Conservation (phyloP, 805 yeast genomes). For the Geotrichum ghanense region DNA sequence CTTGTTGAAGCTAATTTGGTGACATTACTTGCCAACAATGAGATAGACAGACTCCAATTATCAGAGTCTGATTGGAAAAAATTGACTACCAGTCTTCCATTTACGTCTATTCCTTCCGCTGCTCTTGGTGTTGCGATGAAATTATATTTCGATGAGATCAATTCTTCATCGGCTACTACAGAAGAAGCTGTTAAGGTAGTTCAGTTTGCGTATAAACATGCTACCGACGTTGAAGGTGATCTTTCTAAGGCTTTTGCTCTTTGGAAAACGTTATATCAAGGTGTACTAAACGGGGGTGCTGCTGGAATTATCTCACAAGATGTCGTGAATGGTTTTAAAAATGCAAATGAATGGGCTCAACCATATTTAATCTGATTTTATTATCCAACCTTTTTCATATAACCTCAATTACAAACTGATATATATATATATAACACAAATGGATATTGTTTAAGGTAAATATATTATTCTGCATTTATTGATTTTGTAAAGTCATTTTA, state of each 20-base stretch:
- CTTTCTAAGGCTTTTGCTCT: conserved; percentile 17
- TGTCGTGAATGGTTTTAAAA: conserved; percentile 7
- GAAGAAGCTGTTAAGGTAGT: conserved; percentile 12
- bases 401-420: too few species aligned
- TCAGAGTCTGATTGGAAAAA: conserved; percentile 42
- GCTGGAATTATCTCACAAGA: conserved; percentile 27
- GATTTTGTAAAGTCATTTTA: too few species aligned
- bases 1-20: conserved; percentile 41
- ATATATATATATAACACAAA: too few species aligned
- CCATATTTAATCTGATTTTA: neutral
- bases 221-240: conserved; percentile 17
- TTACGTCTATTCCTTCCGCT: conserved; percentile 48
- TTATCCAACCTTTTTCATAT: too few species aligned
- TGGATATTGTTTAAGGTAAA: too few species aligned
- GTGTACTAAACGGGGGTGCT: conserved; percentile 30
- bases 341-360: conserved; percentile 13
- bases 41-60: conserved; percentile 41
- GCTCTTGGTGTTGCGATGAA: conserved; percentile 51
- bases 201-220: conserved; percentile 18
- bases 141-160: conserved; percentile 35
- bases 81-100: conserved; percentile 50
- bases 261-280: conserved; percentile 19
- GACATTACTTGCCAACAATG: conserved; percentile 39
- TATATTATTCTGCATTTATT: too few species aligned
- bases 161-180: conserved; percentile 3